Evolutionary conservation across 176 grass and related monocot species (phyloP).

Genomic region (Puya raimondii): DNA sequence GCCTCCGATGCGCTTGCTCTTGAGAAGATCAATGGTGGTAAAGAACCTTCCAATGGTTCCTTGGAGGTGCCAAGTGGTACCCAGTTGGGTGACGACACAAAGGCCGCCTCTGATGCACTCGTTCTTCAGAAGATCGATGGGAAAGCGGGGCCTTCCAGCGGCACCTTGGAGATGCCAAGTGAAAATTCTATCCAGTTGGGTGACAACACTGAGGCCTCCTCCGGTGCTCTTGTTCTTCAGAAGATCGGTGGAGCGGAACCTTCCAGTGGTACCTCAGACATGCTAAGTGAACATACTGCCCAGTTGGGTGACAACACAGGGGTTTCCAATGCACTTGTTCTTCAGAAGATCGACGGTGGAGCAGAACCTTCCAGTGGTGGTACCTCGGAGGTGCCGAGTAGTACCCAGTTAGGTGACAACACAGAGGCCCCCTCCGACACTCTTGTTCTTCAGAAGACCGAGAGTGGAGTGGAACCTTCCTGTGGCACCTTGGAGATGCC

Average conservation of each 20-base stretch:
- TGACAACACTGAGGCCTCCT: too few relatives aligned
- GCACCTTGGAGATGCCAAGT: too few relatives aligned
- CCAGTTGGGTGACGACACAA: neutral
- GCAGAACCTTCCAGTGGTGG: neutral
- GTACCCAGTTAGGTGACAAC: neutral
- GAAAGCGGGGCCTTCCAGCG: too few relatives aligned
- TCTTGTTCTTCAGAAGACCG: too few relatives aligned
- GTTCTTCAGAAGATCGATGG: too few relatives aligned
- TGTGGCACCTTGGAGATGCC: neutral
- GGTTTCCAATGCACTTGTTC: too few relatives aligned
- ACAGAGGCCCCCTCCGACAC: too few relatives aligned
- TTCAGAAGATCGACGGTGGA: too few relatives aligned
- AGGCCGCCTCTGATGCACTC: too few relatives aligned
- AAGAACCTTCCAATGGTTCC: neutral
- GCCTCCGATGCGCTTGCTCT: slow-evolving; percentile 4
- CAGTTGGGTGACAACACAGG: neutral
- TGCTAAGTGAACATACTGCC: slow-evolving; percentile 7
- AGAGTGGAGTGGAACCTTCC: slow-evolving; percentile 1
- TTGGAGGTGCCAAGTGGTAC: slow-evolving; percentile 1
- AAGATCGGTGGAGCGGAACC: neutral
- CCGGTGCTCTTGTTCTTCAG: too few relatives aligned
- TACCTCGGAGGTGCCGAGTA: neutral
- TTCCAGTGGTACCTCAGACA: neutral
- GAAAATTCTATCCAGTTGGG: too few relatives aligned
- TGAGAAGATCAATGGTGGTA: slow-evolving; percentile 17